These are phyloP conservation scores for Crithidia thermophila DNA, from an alignment of 208 protist species.

Conservation along the genomic window DNA sequence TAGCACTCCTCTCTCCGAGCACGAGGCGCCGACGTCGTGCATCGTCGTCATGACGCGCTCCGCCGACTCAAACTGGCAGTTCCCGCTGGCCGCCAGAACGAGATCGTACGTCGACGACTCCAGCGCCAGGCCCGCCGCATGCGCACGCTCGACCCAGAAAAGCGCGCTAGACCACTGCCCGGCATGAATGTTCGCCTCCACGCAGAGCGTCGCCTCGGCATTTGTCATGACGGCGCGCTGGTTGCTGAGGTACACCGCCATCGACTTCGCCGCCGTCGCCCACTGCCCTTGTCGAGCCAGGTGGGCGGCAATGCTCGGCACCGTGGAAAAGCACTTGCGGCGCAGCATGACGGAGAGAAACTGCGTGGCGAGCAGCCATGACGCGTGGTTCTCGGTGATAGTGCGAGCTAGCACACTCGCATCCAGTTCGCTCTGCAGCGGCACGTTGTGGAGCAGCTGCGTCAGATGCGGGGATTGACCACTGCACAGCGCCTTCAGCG, in stretches of 20 bases:
- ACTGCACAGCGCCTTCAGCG: conserved; percentile 10
- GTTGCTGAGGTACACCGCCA: conserved; percentile 75
- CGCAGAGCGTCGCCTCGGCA: conserved; percentile 53
- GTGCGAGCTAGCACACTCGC: conserved; percentile 66
- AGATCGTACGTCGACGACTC: conserved; percentile 50
- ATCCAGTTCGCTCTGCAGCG: conserved; percentile 37
- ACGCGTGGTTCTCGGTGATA: conserved; percentile 56
- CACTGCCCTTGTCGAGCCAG: conserved; percentile 55
- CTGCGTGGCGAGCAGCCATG: conserved; percentile 53
- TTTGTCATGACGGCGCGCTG: conserved; percentile 40
- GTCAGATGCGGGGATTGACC: neutral
- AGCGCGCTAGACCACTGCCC: conserved; percentile 77
- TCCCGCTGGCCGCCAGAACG: conserved; percentile 40
- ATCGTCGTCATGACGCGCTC: conserved; percentile 60
- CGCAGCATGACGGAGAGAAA: conserved; percentile 66
- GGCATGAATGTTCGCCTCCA: conserved; percentile 59
- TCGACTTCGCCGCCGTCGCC: conserved; percentile 47
- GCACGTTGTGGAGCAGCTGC: conserved; percentile 26
- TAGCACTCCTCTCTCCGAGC: conserved; percentile 47
- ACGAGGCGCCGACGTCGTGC: conserved; percentile 47
- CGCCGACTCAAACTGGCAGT: conserved; percentile 51
- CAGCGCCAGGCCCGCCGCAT: conserved; percentile 38
- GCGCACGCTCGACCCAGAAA: conserved; percentile 83
- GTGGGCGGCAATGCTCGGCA: conserved; percentile 51
- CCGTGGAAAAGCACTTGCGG: conserved; percentile 52